Conservation (phyloP, 352 stramenopile species). For the Pythium biforme region DNA sequence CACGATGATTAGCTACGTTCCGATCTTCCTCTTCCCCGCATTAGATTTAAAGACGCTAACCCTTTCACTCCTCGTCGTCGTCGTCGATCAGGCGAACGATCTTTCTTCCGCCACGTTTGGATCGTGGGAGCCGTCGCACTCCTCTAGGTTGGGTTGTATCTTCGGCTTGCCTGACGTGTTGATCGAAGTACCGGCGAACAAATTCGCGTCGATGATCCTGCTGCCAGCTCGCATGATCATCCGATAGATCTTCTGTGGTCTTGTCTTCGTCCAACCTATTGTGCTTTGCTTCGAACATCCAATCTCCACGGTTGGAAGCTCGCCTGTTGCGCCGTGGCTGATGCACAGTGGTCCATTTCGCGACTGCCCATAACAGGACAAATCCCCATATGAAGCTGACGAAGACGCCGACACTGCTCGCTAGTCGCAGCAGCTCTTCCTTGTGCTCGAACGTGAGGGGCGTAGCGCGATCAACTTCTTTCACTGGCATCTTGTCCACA, state of each 20-base stretch:
- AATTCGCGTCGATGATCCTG: background rate
- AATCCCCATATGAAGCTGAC: conserved; percentile 13
- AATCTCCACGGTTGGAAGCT: too few species aligned
- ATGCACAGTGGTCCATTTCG: conserved; percentile 10
- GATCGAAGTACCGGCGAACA: background rate
- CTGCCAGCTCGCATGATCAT: background rate
- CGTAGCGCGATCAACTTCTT: background rate
- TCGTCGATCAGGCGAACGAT: background rate
- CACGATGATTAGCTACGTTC: background rate
- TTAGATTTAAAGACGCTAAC: too few species aligned
- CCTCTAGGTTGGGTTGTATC: background rate
- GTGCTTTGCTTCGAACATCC: background rate
- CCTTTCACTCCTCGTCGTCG: background rate
- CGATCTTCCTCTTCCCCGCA: background rate
- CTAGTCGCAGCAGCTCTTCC: background rate
- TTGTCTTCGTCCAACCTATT: background rate
- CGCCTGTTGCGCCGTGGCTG: background rate
- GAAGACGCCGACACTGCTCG: background rate
- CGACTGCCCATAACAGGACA: conserved; percentile 19
- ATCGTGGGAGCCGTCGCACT: too few species aligned
- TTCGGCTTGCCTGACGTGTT: background rate
- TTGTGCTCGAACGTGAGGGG: background rate
- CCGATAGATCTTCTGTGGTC: background rate
- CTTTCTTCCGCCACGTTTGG: background rate
- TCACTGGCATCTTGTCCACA: background rate